Base-by-base conservation (phyloP, 2,329 filamentous ascomycete genomes). In the Colletotrichum trifolii region DNA sequence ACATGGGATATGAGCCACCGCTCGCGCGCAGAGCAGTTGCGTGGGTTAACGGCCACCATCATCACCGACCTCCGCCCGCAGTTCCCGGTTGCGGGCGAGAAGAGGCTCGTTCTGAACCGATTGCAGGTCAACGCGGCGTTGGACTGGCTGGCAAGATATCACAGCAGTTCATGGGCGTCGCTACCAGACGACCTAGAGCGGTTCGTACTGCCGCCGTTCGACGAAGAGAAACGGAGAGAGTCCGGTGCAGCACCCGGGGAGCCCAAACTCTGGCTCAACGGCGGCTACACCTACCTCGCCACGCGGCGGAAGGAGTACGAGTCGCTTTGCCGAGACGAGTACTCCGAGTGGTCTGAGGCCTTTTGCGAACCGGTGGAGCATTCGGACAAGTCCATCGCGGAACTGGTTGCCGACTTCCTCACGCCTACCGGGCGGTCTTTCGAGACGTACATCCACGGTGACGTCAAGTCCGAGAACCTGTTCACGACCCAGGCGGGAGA, bases 381-480 rank as follows among this genome's bases (percentile, higher is more conserved):
- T 17, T 69, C 49, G 13, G 49, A 49, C 0, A 60, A 71, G 1
- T 82, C 83, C 0, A 71, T 85, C 0, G 83, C 87, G 0, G 84
- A 89, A 68, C 73, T 82, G 64, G 86, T 82, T 3, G 87, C 87
- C 1, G 67, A 74, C 0, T 80, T 86, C 11, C 75, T 89, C 11
- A 80, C 78, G 0, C 85, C 85, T 0, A 73, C 71, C 6, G 80
- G 79, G 8, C 73, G 80, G 12, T 60, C 76, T 0, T 78, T 80
- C 1, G 81, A 89, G 67, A 88, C 88, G 0, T 80, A 87, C 13
- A 85, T 91, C 8, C 89, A 91, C 69, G 89, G 89, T 8, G 89
- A 91, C 61, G 88, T 91, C 55, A 91, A 91, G 73, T 89, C 86
- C 0, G 88, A 91, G 69, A 91, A 91, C 64, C 79, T 91, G 7